Base-by-base conservation (phyloP, 2,329 filamentous ascomycete species). In the Penicillium palitans region DNA sequence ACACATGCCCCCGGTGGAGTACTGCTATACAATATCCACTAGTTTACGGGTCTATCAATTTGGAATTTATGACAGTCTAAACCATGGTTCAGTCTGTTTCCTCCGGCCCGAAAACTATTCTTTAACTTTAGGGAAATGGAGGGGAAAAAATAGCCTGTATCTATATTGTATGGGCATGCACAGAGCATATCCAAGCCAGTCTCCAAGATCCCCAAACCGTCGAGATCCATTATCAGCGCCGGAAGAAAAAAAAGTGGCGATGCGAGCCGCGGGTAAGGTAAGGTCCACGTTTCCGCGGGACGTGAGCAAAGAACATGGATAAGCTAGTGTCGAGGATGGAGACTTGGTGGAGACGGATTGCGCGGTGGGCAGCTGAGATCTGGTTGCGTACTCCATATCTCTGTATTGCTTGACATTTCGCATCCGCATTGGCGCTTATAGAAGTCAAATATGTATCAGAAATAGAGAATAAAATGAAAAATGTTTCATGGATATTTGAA, bases 201-300 rank as follows among this genome's bases (percentile, higher is more conserved):
- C 29, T 6, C 27, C 49, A 37, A 37, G 6, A 21, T 15, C 21
- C 10, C 29, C 35, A 27, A 15, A 45, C 57, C 46, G 17, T 46
- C 47, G 24, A 52, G 57, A 51, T 24, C n/a, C 8, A 19, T n/a
- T 19, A 19, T 29, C n/a, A 57, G 57, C 53, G 35, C 29, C 45
- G 39, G 52, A 45, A 24, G 53, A 48, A 27, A 33, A 51, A 47
- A 55, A 62, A 56, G 55, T 49, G 60, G 53, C 57, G 25, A 53
- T 25, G 35, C 29, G 50, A 62, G 57, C 57, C 57, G 44, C 55
- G 42, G 29, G 37, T 49, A 61, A 62, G 49, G 49, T 40, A 56
- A 40, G 57, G 62, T 60, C 65, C 62, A 67, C 60, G 63, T 64
- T 66, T 58, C 42, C 58, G 27, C 62, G 46, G 58, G 58, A 61